These are phyloP conservation scores for Dothideomycetes sp. DNA, from an alignment of 2,329 filamentous ascomycete genomes.

Conservation along the genomic window DNA sequence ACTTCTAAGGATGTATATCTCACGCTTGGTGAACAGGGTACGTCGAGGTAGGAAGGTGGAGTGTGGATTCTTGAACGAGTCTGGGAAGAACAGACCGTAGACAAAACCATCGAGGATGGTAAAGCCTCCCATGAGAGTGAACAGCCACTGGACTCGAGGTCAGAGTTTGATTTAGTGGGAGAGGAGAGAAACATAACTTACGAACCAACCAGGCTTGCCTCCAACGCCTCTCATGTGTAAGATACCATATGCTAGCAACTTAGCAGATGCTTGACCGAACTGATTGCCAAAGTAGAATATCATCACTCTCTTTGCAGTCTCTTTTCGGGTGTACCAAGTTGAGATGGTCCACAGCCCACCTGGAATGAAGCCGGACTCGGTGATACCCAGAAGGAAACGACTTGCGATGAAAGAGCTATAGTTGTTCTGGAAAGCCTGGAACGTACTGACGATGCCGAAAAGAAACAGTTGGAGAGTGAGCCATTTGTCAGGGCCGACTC, in stretches of 20 bases:
- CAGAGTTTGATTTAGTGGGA: too few relatives aligned
- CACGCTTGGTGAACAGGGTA: slow-evolving; percentile 23
- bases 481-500: slow-evolving; percentile 32
- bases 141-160: too few relatives aligned
- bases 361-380: slow-evolving; percentile 39
- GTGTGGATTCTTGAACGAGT: slow-evolving; percentile 24
- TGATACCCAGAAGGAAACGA: slow-evolving; percentile 30
- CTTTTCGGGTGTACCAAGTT: slow-evolving; percentile 39
- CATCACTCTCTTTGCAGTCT: slow-evolving; percentile 34
- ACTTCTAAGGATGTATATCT: slow-evolving; percentile 23
- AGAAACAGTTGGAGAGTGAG: slow-evolving; percentile 30
- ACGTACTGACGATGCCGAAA: slow-evolving; percentile 31
- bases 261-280: slow-evolving; percentile 31
- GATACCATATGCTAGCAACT: slow-evolving; percentile 37
- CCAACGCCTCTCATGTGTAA: slow-evolving; percentile 21
- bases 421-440: slow-evolving; percentile 33
- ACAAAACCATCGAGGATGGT: slow-evolving; percentile 27
- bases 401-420: slow-evolving; percentile 31
- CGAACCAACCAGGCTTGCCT: slow-evolving; percentile 20
- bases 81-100: slow-evolving; percentile 26
- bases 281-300: slow-evolving; percentile 39
- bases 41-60: slow-evolving; percentile 21
- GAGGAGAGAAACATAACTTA: too few relatives aligned
- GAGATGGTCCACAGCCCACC: slow-evolving; percentile 41
- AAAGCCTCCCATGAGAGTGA: slow-evolving; percentile 25